phyloP scores from a whole-genome alignment of 148 eudicot genomes.

The Silene conica region DNA sequence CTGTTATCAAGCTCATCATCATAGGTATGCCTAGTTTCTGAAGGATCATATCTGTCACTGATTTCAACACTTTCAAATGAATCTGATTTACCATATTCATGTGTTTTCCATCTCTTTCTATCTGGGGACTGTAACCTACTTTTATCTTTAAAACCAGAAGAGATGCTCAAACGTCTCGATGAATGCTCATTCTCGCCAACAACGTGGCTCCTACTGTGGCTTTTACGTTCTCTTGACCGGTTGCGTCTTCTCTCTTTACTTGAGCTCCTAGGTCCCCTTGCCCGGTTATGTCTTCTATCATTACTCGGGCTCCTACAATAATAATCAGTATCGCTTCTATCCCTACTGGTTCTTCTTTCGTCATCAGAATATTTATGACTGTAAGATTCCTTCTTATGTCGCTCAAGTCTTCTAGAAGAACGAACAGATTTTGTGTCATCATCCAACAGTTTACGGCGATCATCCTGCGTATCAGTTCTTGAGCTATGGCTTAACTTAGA shows the following conservation, averaged over 20 bases:
- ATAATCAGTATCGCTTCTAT: slow-evolving; percentile 30
- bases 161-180: slow-evolving; percentile 18
- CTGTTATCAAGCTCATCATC: slow-evolving; percentile 32
- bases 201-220: slow-evolving; percentile 37
- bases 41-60: slow-evolving; percentile 88
- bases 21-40: slow-evolving; percentile 39
- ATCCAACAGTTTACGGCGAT: slow-evolving; percentile 23
- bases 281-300: slow-evolving; percentile 26
- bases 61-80: slow-evolving; percentile 35
- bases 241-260: slow-evolving; percentile 32
- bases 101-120: slow-evolving; percentile 30
- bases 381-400: slow-evolving; percentile 27
- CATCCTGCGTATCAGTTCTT: slow-evolving; percentile 24
- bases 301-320: slow-evolving; percentile 38
- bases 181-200: slow-evolving; percentile 28
- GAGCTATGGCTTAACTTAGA: slow-evolving; percentile 19
- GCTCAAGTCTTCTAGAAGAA: slow-evolving; percentile 26
- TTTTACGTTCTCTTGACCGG: slow-evolving; percentile 37
- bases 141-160: slow-evolving; percentile 32
- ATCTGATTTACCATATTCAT: slow-evolving; percentile 30
- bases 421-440: slow-evolving; percentile 24
- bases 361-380: slow-evolving; percentile 28
- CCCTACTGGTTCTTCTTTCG: slow-evolving; percentile 31
- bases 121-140: slow-evolving; percentile 29
- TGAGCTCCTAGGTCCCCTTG: slow-evolving; percentile 32